Conservation (phyloP, 2,329 filamentous ascomycete species). For the Pseudogymnoascus sp. region DNA sequence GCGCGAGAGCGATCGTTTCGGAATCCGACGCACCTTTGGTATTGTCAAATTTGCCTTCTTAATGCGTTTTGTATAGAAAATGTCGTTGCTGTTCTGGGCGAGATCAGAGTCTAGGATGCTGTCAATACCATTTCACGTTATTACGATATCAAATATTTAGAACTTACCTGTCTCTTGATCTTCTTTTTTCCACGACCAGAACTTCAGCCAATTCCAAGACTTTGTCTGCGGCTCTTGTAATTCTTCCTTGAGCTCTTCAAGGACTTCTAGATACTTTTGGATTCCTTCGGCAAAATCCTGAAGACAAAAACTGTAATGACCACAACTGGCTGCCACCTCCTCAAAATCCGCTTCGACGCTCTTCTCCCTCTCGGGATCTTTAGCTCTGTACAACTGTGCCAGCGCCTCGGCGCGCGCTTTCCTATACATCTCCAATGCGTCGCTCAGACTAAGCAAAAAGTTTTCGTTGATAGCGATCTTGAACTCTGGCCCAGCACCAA, state of each 20-base stretch:
- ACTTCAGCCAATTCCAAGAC: slow-evolving; percentile 78
- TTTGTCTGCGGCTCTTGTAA: slow-evolving; percentile 55
- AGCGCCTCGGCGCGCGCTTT: slow-evolving; percentile 69
- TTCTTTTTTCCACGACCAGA: slow-evolving; percentile 54
- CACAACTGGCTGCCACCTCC: slow-evolving; percentile 94
- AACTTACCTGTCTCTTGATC: background rate
- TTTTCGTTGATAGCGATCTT: slow-evolving; percentile 70
- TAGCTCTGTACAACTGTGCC: slow-evolving; percentile 70
- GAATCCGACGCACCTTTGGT: slow-evolving; percentile 1
- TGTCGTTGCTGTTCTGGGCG: slow-evolving; percentile 1
- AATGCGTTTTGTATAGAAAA: background rate
- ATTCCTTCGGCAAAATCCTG: slow-evolving; percentile 89
- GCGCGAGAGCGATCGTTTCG: background rate
- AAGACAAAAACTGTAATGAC: slow-evolving; percentile 89
- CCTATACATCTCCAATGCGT: slow-evolving; percentile 75
- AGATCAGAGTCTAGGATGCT: background rate
- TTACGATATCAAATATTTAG: background rate
- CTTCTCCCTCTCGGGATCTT: slow-evolving; percentile 61
- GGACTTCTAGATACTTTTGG: slow-evolving; percentile 69
- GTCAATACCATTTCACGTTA: background rate
- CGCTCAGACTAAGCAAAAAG: slow-evolving; percentile 70
- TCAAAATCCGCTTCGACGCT: slow-evolving; percentile 88
- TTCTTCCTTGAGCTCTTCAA: slow-evolving; percentile 76
- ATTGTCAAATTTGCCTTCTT: background rate
- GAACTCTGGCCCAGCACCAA: slow-evolving; percentile 59